Percentiles rank a stretch among this genome's conserved stretches.
Evolutionary conservation across 2,329 filamentous ascomycete species (phyloP).

Genomic region (Gnomoniopsis sp.): DNA sequence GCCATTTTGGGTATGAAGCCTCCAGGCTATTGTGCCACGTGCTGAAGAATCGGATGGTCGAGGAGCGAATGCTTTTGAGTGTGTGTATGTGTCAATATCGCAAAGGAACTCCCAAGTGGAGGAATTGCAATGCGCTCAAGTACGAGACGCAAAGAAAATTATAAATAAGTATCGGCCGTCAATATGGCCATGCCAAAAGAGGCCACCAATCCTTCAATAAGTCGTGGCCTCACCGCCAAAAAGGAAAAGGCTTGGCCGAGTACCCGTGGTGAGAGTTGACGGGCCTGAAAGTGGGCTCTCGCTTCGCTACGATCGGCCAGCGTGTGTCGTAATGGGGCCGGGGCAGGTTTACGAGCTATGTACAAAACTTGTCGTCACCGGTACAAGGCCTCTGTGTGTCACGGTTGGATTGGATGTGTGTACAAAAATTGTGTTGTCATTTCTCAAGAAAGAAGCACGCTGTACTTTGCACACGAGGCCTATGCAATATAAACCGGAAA

Average conservation of each 20-base stretch:
- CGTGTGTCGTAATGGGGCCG: constrained; percentile 4
- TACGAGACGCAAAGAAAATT: not conserved
- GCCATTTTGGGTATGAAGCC: not conserved
- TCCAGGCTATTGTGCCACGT: not conserved
- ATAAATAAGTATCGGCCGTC: not conserved
- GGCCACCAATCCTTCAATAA: not conserved
- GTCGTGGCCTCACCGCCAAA: not conserved
- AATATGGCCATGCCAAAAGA: not conserved
- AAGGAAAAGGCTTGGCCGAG: not conserved
- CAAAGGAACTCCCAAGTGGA: not conserved
- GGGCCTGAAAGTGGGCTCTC: constrained; percentile 1
- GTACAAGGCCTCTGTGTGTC: not conserved
- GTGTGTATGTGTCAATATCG: not conserved
- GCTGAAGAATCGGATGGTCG: no score
- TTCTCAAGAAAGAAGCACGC: not conserved
- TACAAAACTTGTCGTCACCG: not conserved
- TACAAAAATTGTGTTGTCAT: not conserved
- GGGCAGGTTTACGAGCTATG: not conserved
- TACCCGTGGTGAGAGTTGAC: not conserved
- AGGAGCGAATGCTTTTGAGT: no score
- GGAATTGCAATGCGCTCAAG: not conserved
- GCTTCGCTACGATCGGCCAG: not conserved
- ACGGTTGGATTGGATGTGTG: not conserved
- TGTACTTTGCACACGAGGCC: not conserved
- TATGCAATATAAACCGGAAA: not conserved